Percentiles rank a stretch among this genome's conserved stretches.
Evolutionary conservation across 1,284 basidiomycete species (phyloP).

Genomic region (Coniophora puteana): DNA sequence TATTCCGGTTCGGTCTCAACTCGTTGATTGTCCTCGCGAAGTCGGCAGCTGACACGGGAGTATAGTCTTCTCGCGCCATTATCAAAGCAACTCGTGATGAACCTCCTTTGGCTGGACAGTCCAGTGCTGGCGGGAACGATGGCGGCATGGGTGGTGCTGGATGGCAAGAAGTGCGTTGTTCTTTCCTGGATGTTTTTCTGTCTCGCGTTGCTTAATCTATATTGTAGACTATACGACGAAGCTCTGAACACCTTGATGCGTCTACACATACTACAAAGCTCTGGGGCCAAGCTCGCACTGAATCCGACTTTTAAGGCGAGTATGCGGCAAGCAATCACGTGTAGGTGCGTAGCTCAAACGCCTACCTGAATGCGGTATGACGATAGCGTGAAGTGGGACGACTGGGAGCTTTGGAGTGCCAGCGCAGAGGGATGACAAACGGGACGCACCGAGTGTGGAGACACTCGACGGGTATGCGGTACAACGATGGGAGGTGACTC

Average conservation of each 20-base stretch:
- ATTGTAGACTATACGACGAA: conserved; percentile 63
- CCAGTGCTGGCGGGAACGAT: conserved; percentile 70
- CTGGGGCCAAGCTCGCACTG: conserved; percentile 59
- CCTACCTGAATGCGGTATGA: conserved; percentile 3
- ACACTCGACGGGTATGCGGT: conserved; percentile 84
- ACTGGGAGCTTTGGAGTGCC: conserved; percentile 91
- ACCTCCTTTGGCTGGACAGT: conserved; percentile 87
- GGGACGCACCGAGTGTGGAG: conserved; percentile 51
- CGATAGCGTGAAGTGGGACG: conserved; percentile 58
- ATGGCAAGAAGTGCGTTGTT: conserved; percentile 61
- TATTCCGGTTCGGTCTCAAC: conserved; percentile 72
- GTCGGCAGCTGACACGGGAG: conserved; percentile 14
- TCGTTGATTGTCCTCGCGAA: conserved; percentile 9
- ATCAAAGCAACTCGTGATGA: conserved; percentile 90
- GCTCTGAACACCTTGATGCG: conserved; percentile 64
- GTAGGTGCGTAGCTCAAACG: conserved; percentile 62
- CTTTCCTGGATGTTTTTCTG: conserved; percentile 16
- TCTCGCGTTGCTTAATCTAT: conserved; percentile 5
- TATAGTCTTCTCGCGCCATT: conserved; percentile 79
- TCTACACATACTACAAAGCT: conserved; percentile 73
- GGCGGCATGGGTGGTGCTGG: conserved; percentile 79
- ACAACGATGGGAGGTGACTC: conserved; percentile 88
- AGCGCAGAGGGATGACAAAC: conserved; percentile 60
- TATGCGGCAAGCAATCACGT: conserved; percentile 86
- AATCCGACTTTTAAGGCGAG: conserved; percentile 79